phyloP scores from a whole-genome alignment of 495 filamentous ascomycete genomes.

The Xylaria palmicola region DNA sequence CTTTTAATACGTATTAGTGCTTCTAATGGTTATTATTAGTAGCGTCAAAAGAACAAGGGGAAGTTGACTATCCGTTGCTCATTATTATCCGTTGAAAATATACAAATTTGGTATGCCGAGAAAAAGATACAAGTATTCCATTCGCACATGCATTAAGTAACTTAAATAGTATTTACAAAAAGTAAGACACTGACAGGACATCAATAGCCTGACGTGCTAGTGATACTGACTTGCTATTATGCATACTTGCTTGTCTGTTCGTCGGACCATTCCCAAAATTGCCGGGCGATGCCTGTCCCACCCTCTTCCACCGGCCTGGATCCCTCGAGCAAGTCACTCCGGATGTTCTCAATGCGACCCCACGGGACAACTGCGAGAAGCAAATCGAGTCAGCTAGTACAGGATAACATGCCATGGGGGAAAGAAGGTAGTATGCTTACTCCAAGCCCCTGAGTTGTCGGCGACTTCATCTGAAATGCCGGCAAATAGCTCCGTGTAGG shows the following conservation, averaged over 20 bases:
- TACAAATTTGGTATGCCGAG: too few relatives aligned
- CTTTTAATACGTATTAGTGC: too few relatives aligned
- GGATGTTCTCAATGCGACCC: conserved; percentile 34
- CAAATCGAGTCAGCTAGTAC: not conserved
- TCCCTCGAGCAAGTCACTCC: conserved; percentile 34
- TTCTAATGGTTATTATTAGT: too few relatives aligned
- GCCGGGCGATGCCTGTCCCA: conserved; percentile 37
- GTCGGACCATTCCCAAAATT: conserved; percentile 45
- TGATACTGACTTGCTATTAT: not conserved
- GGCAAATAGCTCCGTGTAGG: conserved; percentile 44
- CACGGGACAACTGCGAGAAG: conserved; percentile 36
- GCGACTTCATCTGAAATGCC: conserved; percentile 35
- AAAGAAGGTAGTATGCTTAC: conserved; percentile 8
- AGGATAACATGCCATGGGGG: not conserved
- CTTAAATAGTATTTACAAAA: too few relatives aligned
- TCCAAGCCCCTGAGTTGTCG: conserved; percentile 21
- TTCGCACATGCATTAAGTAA: too few relatives aligned
- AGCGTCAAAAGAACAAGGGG: too few relatives aligned
- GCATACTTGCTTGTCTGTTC: conserved; percentile 36
- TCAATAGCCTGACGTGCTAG: too few relatives aligned
- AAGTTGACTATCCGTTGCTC: too few relatives aligned
- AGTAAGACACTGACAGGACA: too few relatives aligned
- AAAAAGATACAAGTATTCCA: too few relatives aligned
- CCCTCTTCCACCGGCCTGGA: conserved; percentile 36
- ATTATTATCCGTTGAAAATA: too few relatives aligned